Base-by-base conservation (phyloP, 192 early-diverging fungal genomes). In the Gonapodya sp. region DNA sequence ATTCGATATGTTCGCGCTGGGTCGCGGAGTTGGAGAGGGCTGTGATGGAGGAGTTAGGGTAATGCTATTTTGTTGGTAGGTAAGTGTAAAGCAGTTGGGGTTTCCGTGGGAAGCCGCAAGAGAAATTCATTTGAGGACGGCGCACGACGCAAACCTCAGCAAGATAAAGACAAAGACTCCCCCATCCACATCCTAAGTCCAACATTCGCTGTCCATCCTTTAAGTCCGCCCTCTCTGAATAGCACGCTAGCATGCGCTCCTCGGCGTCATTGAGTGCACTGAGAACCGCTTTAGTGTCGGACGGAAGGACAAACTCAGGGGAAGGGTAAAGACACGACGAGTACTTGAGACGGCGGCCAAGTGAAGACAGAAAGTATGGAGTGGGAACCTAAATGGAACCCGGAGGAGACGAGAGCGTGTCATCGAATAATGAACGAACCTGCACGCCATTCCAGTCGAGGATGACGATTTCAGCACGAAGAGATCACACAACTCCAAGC, bases 121-220 rank as follows among this genome's bases (percentile, higher is more conserved):
- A n/a, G n/a, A 73, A 1, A 73, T 78, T 32, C 18, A 34, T 2
- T n/a, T 78, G 8, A 14, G 2, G 30, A 14, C 2, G 18, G 32
- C 18, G 34, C 34, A 1, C 32, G 78, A 34, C 31, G 0, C 82
- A n/a, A 36, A 88, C 87, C 83, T 92, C 86, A 73, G 87, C 87
- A 36, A 91, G 83, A 81, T 83, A 92, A 18, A 92, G 83, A n/a
- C 83, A 85, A 64, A 89, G 79, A 35, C 85, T 86, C 0, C 91
- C 91, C 91, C 91, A 92, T 31, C 91, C 91, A 78, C 91, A 92
- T 1, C 91, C 91, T 35, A 92, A 82, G 82, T 92, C 91, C 18
- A 92, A 78, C 46, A 92, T 88, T 0, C 77, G 31, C 86, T 87
- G 85, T 31, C 92, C 92, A 81, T 93, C 91, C 35, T 82, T 35